Evolutionary conservation across 2,329 filamentous ascomycete genomes (phyloP), one percentile per base, ranked within the genome.

Genomic region (Trichoderma breve): DNA sequence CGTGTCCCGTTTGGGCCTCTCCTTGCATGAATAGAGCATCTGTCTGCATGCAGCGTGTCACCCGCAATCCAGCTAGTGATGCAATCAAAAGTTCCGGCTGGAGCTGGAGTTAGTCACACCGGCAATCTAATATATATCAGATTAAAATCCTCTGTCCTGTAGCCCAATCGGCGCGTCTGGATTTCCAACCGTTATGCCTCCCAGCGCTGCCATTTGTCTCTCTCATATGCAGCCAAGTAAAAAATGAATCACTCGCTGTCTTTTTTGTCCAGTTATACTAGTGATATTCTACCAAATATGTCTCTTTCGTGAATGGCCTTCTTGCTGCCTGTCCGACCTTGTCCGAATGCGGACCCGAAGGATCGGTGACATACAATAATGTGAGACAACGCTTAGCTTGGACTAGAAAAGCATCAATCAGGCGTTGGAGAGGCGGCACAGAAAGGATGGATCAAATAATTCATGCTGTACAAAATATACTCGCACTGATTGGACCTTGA

Each of bases 51-150:
- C 68, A 64, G 68, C 28, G 47, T 21, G 21, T 58, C 68, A 64
- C 68, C 61, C 32, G 47, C 18, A 70, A 47, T 57, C 68, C 36
- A 39, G 66, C 65, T 47, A 47, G 65, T 18, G 66, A 60, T 36
- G 28, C 26, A 39, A 26, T 51, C 66, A 69, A 69, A 69, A 61
- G 66, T 69, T 34, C 66, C 66, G 11, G 32, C 14, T 34, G 8
- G n/a, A 32, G 28, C 57, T 21, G n/a, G 3, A 34, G 66, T 69
- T 69, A 53, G 66, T 69, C 66, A 69, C 12, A 51, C 55, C 66
- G 55, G 55, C 55, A 51, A 34, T 61, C 6, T 60, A 60, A 47
- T 69, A 6, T 69, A 69, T 24, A 51, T 28, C 53, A 60, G 14
- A 21, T 43, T 26, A 3, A 26, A 47, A 34, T 57, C 43, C 36